Evolutionary conservation across 495 filamentous ascomycete species (phyloP), one percentile per base, ranked within the genome.

Genomic region (Baudoinia panamericana): DNA sequence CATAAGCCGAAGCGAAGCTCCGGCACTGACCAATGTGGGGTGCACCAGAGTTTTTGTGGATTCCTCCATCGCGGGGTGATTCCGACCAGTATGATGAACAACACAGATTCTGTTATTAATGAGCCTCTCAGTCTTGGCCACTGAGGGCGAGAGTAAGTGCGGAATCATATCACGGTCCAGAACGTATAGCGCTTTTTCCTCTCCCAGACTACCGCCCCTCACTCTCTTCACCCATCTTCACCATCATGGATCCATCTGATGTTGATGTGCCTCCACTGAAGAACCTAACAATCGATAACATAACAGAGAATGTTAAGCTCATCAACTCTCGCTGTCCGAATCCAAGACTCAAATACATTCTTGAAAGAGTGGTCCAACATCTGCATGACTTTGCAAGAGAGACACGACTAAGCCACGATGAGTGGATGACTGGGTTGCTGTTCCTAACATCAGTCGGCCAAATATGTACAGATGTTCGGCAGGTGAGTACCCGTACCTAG

Each of bases 341-440:
- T 30, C 49, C 60, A 15, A 30, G 61, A 11, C 24, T 58, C 11
- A 62, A 57, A 39, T 64, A 63, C 33, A 42, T 64, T 19, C 38
- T 64, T 1, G 61, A 64, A 50, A 36, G 61, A 16, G 43, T 62
- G 2, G 61, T 64, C 9, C 40, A 54, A 20, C 61, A 64, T 37
- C 29, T 64, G 15, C 61, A 64, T 40, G 61, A 64, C 52, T 64
- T 64, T 39, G 61, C 61, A 22, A 48, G 61, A 3, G 61, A 64
- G 39, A 64, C 59, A 12, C 23, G 61, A 9, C 45, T 64, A 10
- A 60, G 56, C 42, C 56, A 55, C 12, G 41, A 60, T 2, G 61
- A 64, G 44, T 64, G 61, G 61, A 59, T 60, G 57, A 51, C 48
- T 0, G 61, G 54, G 3, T 55, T 64, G 17, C 43, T 55, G n/a